Conservation (phyloP, 2,329 filamentous ascomycete species). For the Dactylellina parvicollis region DNA sequence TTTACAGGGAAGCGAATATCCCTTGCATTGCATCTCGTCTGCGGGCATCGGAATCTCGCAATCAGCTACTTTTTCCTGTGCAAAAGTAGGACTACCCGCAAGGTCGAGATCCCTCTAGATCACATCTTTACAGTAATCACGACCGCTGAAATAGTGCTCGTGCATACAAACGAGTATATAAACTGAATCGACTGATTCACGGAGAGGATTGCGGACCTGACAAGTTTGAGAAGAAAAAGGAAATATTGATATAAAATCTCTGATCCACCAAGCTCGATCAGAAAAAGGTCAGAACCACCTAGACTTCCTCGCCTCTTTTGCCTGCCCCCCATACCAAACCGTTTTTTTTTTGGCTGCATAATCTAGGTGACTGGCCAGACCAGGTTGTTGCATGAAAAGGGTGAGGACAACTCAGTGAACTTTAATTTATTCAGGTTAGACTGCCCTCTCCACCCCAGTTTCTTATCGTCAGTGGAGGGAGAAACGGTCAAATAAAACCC, state of each 20-base stretch:
- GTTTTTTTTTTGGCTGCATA: conserved; percentile 49
- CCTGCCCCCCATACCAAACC: conserved; percentile 19
- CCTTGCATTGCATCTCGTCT: conserved; percentile 38
- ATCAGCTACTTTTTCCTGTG: conserved; percentile 39
- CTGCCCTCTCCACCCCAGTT: conserved; percentile 33
- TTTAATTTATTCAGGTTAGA: conserved; percentile 54
- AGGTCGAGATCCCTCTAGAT: conserved; percentile 31
- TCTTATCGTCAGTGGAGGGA: conserved; percentile 32
- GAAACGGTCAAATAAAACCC: conserved; percentile 22
- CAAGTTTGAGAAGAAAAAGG: conserved; percentile 24
- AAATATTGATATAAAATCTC: conserved; percentile 19
- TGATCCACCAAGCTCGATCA: neutral
- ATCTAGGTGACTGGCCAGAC: conserved; percentile 50
- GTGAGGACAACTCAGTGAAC: conserved; percentile 52
- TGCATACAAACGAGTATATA: neutral
- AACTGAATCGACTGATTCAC: conserved; percentile 4
- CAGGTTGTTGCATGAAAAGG: conserved; percentile 49
- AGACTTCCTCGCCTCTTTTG: conserved; percentile 23
- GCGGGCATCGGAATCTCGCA: conserved; percentile 34
- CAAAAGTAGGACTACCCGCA: neutral
- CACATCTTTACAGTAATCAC: neutral
- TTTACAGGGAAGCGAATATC: conserved; percentile 16
- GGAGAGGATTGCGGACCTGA: too few relatives aligned
- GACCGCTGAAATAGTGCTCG: neutral
- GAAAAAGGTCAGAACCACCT: neutral